A percentile compares a stretch with the other conserved stretches of the same genome.
Evolutionary conservation across 108 stramenopile species (phyloP).

Genomic region (Cyclotella atomus): DNA sequence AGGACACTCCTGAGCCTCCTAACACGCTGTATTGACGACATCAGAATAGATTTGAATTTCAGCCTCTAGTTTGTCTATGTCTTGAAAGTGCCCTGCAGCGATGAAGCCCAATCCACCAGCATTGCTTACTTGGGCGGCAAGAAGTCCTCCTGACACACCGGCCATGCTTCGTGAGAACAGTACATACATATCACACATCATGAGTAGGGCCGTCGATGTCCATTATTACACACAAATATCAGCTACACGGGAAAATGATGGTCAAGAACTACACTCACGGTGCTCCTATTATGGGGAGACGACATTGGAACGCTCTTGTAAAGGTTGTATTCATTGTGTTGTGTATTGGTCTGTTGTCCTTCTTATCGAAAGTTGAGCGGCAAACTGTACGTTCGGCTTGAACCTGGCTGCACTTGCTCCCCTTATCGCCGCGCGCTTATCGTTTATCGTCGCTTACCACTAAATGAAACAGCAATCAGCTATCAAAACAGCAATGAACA

Average conservation of each 20-base stretch:
- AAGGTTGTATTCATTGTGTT: slow-evolving; percentile 52
- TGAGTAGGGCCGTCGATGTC: background rate
- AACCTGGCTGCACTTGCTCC: too few species aligned
- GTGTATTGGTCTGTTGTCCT: too few species aligned
- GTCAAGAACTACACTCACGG: slow-evolving; percentile 31
- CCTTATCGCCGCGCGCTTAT: too few species aligned
- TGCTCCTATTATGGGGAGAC: slow-evolving; percentile 69
- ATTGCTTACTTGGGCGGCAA: slow-evolving; percentile 64
- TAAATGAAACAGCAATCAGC: too few species aligned
- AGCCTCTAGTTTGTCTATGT: slow-evolving; percentile 37
- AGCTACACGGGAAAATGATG: background rate
- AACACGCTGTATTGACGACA: too few species aligned
- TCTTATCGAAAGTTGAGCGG: too few species aligned
- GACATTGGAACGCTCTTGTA: slow-evolving; percentile 52
- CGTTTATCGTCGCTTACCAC: too few species aligned
- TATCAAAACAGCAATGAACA: too few species aligned
- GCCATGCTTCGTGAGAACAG: slow-evolving; percentile 53
- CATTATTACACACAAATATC: background rate
- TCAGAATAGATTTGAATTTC: slow-evolving; percentile 60
- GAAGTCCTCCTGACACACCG: slow-evolving; percentile 62
- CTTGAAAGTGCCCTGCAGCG: slow-evolving; percentile 71
- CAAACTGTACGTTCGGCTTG: too few species aligned
- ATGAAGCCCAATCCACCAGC: slow-evolving; percentile 81
- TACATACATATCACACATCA: too few species aligned
- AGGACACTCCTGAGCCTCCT: too few species aligned